Evolutionary conservation across 139 green algal species (phyloP), one percentile per base, ranked within the genome.

Genomic region (Pycnococcus provasolii): DNA sequence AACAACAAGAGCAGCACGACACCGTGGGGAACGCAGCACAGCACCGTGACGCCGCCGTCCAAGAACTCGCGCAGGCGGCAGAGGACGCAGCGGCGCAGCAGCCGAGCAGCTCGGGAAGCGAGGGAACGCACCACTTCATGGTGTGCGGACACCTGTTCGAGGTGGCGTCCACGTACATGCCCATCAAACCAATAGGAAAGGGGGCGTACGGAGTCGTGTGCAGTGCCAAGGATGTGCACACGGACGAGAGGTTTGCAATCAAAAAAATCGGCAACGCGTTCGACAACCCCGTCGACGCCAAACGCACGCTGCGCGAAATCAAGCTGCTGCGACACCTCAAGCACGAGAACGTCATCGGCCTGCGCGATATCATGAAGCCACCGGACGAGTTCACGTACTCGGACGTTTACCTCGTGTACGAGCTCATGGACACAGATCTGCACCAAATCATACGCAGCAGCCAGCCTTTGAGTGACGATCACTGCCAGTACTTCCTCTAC

Each of bases 401-500:
- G 45, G 79, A 86, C 62, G 78, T 86, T 50, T 85, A 85, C 63
- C 58, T 86, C 42, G 66, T 85, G 46, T 86, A 86, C 68, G 80
- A 86, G 67, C 71, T 86, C 2, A 86, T 86, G 80, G 80, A 86
- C 67, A 86, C 80, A 1, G 80, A 86, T 62, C 70, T 86, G 64
- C 75, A 86, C 64, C 80, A 86, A 55, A 84, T 86, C 72, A 86
- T 86, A 53, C 71, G 72, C 37, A 81, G 71, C 4, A 58, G 39
- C 0, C 80, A 86, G 58, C 57, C 71, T 46, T 61, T 86, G 13
- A 72, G 67, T 2, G 80, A 86, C 45, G 78, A 84, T 54, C 80
- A 86, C 79, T 83, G 79, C 68, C 80, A 85, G 67, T 75, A 76
- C 48, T 80, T 80, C 62, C 61, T 80, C 15, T 80, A 76, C 43